Conservation (phyloP, 371 early-diverging fungal genomes). For the Globomyces sp. region DNA sequence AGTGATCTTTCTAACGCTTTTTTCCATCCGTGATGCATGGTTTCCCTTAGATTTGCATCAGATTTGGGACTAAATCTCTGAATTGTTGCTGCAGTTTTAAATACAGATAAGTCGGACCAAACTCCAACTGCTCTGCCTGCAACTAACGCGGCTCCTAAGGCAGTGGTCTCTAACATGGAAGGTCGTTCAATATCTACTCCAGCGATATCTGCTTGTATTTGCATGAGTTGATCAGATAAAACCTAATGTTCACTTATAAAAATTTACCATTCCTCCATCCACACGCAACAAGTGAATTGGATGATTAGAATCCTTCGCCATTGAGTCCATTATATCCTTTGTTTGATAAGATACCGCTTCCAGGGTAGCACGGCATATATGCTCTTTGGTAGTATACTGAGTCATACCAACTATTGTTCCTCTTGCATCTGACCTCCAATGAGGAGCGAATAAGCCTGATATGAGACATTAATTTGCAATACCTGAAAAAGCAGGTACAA, state of each 20-base stretch:
- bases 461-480: not conserved
- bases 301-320: constrained; percentile 71
- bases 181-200: constrained; percentile 82
- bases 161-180: constrained; percentile 88
- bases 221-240: constrained; percentile 86
- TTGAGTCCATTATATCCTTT: constrained; percentile 84
- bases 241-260: too few relatives aligned
- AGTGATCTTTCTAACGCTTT: constrained; percentile 74
- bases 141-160: constrained; percentile 91
- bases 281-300: constrained; percentile 71
- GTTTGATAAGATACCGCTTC: constrained; percentile 92
- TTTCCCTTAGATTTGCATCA: constrained; percentile 52
- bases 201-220: constrained; percentile 85
- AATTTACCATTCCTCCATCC: constrained; percentile 84
- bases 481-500: constrained; percentile 94
- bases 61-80: constrained; percentile 47
- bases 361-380: constrained; percentile 83
- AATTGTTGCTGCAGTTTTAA: constrained; percentile 27
- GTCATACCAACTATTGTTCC: constrained; percentile 86
- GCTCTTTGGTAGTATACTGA: constrained; percentile 79
- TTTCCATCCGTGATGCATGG: constrained; percentile 75
- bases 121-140: constrained; percentile 82
- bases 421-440: constrained; percentile 92
- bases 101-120: constrained; percentile 49
- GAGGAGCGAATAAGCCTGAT: constrained; percentile 80